These are phyloP conservation scores for Globisporangium spiculum DNA, from an alignment of 352 stramenopile species.

Conservation along the genomic window DNA sequence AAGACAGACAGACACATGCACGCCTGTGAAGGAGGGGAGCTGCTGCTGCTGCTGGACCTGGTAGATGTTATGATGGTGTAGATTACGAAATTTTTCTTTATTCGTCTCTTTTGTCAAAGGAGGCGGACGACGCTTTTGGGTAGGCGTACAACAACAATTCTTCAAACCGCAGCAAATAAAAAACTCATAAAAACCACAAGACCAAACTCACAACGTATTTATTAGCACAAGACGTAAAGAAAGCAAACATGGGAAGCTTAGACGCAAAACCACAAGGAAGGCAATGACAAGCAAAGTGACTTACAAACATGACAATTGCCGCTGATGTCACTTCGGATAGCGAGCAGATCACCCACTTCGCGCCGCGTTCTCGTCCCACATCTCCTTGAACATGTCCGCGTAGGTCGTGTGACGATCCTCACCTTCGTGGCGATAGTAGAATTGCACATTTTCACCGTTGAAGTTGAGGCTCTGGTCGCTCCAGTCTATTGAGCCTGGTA, in stretches of 20 bases:
- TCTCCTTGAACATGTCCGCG: background rate
- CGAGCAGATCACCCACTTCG: background rate
- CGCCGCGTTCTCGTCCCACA: background rate
- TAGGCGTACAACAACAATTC: background rate
- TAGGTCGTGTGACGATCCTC: background rate
- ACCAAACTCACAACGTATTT: background rate
- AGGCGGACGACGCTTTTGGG: background rate
- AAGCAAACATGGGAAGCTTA: too few relatives aligned
- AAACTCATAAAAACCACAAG: background rate
- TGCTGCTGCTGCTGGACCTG: background rate
- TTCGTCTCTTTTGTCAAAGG: background rate
- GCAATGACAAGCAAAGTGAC: background rate
- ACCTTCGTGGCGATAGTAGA: background rate
- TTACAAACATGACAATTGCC: background rate
- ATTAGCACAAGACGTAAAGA: background rate
- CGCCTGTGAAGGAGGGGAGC: background rate
- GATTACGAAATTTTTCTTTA: conserved; percentile 1
- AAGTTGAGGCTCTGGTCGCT: background rate
- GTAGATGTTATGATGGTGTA: conserved; percentile 2
- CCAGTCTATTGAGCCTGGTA: background rate
- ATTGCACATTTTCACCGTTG: background rate
- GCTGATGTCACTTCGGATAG: background rate
- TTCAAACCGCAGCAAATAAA: background rate
- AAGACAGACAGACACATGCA: background rate
- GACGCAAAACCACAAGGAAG: too few relatives aligned